A percentile compares a stretch with the other conserved stretches of the same genome.
Evolutionary conservation across 345 rosid genomes (phyloP).

Genomic region (Cardamine resedifolia): DNA sequence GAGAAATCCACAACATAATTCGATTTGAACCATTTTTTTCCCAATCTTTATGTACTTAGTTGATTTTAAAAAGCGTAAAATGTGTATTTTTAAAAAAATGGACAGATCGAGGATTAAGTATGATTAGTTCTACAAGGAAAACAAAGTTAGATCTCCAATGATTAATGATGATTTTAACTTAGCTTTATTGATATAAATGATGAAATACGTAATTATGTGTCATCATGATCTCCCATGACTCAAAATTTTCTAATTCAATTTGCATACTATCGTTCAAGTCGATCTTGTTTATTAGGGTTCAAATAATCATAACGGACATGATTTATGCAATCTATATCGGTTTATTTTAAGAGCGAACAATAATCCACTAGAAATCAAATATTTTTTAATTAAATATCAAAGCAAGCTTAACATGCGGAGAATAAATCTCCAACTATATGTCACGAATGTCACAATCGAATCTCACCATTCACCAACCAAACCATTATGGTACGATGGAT

Average conservation of each 20-base stretch:
- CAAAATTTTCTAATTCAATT: neutral
- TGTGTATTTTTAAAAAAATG: no score
- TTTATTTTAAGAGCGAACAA: no score
- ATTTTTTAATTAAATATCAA: no score
- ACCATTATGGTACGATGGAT: no score
- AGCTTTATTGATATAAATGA: conserved; percentile 14
- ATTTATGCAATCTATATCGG: no score
- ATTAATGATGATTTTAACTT: conserved; percentile 2
- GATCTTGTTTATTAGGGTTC: neutral
- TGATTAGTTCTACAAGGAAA: neutral
- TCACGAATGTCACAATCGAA: no score
- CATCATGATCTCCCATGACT: conserved; percentile 15
- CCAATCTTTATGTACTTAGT: neutral
- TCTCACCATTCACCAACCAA: no score
- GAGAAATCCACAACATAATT: neutral
- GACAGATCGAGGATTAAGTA: neutral
- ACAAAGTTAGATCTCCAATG: neutral
- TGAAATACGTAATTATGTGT: conserved; percentile 18
- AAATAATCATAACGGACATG: no score
- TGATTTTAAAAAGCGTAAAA: neutral
- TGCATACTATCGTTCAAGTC: neutral
- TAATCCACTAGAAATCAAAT: no score
- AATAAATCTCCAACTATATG: no score
- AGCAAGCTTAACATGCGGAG: no score
- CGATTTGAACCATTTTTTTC: neutral